These are phyloP conservation scores for Gymnopilus dilepis DNA, from an alignment of 768 basidiomycete genomes.

Conservation along the genomic window DNA sequence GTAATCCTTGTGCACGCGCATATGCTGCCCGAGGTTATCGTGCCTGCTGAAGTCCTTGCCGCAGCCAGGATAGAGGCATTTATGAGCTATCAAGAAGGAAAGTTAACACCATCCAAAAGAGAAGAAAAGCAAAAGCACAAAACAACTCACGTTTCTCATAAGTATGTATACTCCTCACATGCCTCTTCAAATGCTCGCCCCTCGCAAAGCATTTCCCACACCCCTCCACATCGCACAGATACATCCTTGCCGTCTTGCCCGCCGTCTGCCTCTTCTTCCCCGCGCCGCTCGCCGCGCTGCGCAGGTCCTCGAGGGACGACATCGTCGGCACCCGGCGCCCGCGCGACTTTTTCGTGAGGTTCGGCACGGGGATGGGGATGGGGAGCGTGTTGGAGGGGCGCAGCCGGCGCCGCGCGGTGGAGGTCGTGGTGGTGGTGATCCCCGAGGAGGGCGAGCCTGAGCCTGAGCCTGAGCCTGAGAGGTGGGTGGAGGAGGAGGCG, in stretches of 20 bases:
- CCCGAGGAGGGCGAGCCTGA: slow-evolving; percentile 18
- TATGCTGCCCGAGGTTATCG: slow-evolving; percentile 89
- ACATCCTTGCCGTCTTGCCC: slow-evolving; percentile 50
- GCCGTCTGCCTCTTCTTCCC: slow-evolving; percentile 41
- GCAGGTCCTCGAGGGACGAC: slow-evolving; percentile 40
- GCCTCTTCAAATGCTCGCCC: slow-evolving; percentile 89
- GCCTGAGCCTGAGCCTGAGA: slow-evolving; percentile 10
- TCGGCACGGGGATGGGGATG: slow-evolving; percentile 66
- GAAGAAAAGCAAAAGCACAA: slow-evolving; percentile 16
- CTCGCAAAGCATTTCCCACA: slow-evolving; percentile 90
- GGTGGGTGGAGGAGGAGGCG: slow-evolving; percentile 16
- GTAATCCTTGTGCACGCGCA: slow-evolving; percentile 76
- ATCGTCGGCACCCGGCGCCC: slow-evolving; percentile 69
- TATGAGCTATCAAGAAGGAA: slow-evolving; percentile 59
- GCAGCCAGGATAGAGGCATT: slow-evolving; percentile 80
- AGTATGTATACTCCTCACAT: slow-evolving; percentile 88
- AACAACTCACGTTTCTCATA: slow-evolving; percentile 88
- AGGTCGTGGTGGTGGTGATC: slow-evolving; percentile 18
- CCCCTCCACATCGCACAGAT: slow-evolving; percentile 78
- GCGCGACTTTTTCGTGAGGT: slow-evolving; percentile 74
- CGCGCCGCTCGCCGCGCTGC: slow-evolving; percentile 38
- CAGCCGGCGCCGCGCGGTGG: slow-evolving; percentile 20
- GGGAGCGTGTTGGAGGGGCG: slow-evolving; percentile 37
- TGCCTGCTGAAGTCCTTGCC: slow-evolving; percentile 86
- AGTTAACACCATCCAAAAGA: not conserved